Evolutionary conservation across 2,329 filamentous ascomycete genomes (phyloP).

Genomic region (Fusarium lateritium): DNA sequence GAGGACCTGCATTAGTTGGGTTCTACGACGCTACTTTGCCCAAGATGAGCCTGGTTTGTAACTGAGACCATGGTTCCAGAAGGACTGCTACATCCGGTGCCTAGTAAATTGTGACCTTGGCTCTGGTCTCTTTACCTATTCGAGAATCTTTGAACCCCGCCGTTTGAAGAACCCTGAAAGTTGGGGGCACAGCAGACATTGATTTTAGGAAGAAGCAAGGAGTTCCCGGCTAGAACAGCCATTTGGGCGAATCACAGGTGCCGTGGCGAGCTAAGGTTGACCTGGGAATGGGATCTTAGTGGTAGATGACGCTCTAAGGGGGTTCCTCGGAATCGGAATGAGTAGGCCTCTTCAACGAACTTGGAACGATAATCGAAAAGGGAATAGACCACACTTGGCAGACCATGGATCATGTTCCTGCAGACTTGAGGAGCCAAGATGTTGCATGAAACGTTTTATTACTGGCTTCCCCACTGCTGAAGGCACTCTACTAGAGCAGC

Average conservation of each 20-base stretch:
- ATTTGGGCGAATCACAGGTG: not conserved
- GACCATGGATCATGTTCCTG: not conserved
- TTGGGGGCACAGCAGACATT: not conserved
- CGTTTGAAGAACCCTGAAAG: not conserved
- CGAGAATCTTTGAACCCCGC: not conserved
- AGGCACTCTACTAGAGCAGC: conserved; percentile 2
- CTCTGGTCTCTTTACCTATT: conserved; percentile 13
- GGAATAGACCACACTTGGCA: not conserved
- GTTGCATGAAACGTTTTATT: conserved; percentile 28
- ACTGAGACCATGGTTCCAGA: conserved; percentile 2
- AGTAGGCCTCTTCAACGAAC: not conserved
- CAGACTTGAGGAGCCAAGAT: conserved; percentile 11
- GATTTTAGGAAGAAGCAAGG: not conserved
- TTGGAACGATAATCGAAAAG: not conserved
- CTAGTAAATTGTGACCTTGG: not conserved
- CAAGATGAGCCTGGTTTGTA: not conserved
- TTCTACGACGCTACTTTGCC: conserved; percentile 5
- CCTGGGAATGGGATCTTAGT: not conserved
- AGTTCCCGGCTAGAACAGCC: not conserved
- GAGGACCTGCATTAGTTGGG: conserved; percentile 30
- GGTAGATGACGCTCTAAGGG: not conserved
- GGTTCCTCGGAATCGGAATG: not conserved
- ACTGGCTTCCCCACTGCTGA: conserved; percentile 15
- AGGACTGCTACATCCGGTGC: conserved; percentile 5
- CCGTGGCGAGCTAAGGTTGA: conserved; percentile 20